Percentiles rank a stretch among this genome's conserved stretches.
Conservation (phyloP, 2,329 filamentous ascomycete genomes). For the Fusarium fujikuroi region DNA sequence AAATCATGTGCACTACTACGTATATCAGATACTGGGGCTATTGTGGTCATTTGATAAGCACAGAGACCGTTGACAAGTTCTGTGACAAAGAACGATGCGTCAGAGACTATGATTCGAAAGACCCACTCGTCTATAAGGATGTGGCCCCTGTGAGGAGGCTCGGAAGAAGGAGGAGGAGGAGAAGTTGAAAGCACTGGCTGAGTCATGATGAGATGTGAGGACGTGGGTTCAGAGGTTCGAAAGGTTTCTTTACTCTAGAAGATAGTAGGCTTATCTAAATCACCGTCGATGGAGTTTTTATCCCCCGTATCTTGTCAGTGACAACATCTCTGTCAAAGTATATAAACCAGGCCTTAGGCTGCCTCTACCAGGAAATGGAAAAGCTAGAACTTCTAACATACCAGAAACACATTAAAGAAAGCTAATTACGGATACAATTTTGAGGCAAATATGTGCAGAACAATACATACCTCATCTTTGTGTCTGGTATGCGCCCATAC, state of each 20-base stretch:
- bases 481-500: background rate
- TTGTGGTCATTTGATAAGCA: background rate
- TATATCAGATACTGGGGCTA: background rate
- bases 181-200: background rate
- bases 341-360: background rate
- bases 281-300: accelerated
- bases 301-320: accelerated
- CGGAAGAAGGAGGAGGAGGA: background rate
- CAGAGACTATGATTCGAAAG: background rate
- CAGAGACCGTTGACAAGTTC: background rate
- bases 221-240: accelerated
- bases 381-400: accelerated
- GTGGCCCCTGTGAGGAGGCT: background rate
- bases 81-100: background rate
- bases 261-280: accelerated
- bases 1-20: background rate
- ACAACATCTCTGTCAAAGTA: accelerated
- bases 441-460: background rate
- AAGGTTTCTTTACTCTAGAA: accelerated
- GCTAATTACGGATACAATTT: accelerated
- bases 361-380: accelerated
- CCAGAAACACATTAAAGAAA: accelerated
- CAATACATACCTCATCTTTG: background rate
- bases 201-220: background rate
- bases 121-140: background rate